phyloP scores from a whole-genome alignment of 495 filamentous ascomycete species.

The Aspergillus sclerotiicarbonarius region DNA sequence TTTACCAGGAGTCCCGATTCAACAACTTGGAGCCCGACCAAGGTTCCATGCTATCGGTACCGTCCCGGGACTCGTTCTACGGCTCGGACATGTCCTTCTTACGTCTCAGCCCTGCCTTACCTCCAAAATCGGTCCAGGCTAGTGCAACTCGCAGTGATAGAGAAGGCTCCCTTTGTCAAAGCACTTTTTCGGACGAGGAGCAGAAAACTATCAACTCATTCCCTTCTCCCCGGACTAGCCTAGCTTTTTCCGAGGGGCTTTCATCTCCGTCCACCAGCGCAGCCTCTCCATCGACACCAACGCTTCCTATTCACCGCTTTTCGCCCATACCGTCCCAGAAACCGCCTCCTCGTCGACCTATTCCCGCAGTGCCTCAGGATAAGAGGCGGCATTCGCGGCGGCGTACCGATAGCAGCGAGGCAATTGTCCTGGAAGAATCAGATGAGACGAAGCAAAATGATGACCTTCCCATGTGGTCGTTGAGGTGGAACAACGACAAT shows the following conservation, averaged over 20 bases:
- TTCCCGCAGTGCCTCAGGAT: conserved; percentile 37
- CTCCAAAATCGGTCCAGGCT: conserved; percentile 27
- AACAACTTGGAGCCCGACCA: conserved; percentile 25
- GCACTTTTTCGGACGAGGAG: conserved; percentile 36
- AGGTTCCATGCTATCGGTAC: conserved; percentile 32
- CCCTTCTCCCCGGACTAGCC: conserved; percentile 34
- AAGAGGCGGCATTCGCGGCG: conserved; percentile 41
- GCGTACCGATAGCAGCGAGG: conserved; percentile 47
- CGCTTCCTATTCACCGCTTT: conserved; percentile 46
- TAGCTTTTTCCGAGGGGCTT: conserved; percentile 39
- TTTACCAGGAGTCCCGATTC: conserved; percentile 53
- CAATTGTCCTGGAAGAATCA: conserved; percentile 33
- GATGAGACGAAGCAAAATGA: conserved; percentile 25
- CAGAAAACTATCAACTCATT: conserved; percentile 36
- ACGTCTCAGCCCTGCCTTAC: conserved; percentile 39
- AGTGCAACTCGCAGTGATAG: conserved; percentile 23
- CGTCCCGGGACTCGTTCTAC: conserved; percentile 39
- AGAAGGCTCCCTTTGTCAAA: conserved; percentile 27
- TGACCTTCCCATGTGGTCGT: conserved; percentile 42
- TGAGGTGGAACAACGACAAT: conserved; percentile 39
- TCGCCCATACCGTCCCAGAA: conserved; percentile 41
- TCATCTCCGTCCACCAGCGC: conserved; percentile 38
- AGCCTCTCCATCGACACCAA: conserved; percentile 45
- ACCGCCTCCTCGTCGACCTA: conserved; percentile 38
- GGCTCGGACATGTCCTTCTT: conserved; percentile 43